Evolutionary conservation across 495 filamentous ascomycete species (phyloP).

Genomic region (Tuber aestivum): DNA sequence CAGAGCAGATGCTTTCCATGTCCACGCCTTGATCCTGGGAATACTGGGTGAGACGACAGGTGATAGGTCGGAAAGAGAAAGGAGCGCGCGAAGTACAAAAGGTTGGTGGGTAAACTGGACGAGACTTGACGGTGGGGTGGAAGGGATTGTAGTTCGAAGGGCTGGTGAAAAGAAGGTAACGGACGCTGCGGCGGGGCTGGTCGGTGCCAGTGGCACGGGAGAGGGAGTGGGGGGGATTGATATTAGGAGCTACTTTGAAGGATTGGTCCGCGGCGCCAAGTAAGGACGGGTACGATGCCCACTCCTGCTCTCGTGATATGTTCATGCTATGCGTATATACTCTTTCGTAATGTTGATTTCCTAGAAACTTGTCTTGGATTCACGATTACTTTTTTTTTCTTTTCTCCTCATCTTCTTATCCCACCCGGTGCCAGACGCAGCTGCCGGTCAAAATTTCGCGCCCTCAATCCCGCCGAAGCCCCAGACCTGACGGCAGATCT

Average conservation of each 20-base stretch:
- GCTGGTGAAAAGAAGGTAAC: slow-evolving; percentile 32
- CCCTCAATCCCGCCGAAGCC: background rate
- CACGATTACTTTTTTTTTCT: background rate
- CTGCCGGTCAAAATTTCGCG: background rate
- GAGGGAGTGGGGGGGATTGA: slow-evolving; percentile 25
- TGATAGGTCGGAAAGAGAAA: slow-evolving; percentile 60
- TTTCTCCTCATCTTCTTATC: background rate
- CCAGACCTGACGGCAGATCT: background rate
- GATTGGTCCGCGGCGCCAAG: slow-evolving; percentile 38
- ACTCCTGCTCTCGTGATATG: background rate
- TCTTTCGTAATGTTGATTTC: background rate
- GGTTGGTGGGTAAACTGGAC: slow-evolving; percentile 99
- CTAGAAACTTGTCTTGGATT: background rate
- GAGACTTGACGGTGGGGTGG: slow-evolving; percentile 29
- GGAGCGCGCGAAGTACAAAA: slow-evolving; percentile 83
- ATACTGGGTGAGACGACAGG: slow-evolving; percentile 61
- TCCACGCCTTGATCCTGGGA: slow-evolving; percentile 76
- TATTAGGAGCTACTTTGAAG: slow-evolving; percentile 54
- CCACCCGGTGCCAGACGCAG: background rate
- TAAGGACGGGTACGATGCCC: slow-evolving; percentile 31
- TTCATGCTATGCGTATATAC: background rate
- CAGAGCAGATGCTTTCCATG: slow-evolving; percentile 83
- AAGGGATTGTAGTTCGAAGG: slow-evolving; percentile 36
- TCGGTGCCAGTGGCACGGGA: slow-evolving; percentile 8
- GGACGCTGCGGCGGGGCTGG: slow-evolving; percentile 20